Evolutionary conservation across 176 grass and related monocot genomes (phyloP).

Genomic region (Melocanna baccifera): DNA sequence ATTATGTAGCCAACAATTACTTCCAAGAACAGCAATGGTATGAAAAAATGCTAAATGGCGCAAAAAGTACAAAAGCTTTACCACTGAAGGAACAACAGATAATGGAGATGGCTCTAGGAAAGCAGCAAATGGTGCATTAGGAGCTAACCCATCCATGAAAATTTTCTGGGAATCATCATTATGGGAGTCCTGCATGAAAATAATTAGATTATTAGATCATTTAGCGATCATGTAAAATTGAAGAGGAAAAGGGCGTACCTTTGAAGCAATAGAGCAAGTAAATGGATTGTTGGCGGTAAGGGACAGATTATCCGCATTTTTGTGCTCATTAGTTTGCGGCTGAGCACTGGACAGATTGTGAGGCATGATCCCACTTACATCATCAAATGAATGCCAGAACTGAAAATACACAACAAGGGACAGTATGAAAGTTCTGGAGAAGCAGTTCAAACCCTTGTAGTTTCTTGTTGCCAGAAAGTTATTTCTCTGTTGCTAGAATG

Average conservation of each 20-base stretch:
- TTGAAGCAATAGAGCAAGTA: constrained; percentile 28
- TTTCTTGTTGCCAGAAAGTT: no score
- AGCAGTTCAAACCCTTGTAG: constrained; percentile 8
- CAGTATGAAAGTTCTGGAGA: neutral
- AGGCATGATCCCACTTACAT: constrained; percentile 30
- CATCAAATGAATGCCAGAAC: constrained; percentile 73
- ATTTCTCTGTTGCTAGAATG: no score
- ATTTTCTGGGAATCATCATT: constrained; percentile 34
- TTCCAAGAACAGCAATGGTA: neutral
- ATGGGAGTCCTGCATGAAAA: constrained; percentile 39
- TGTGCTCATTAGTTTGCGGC: constrained; percentile 26
- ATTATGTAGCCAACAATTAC: constrained; percentile 1
- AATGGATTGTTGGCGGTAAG: constrained; percentile 39
- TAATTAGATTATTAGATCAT: neutral
- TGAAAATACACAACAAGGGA: constrained; percentile 35
- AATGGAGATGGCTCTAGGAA: constrained; percentile 37
- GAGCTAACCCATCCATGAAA: constrained; percentile 31
- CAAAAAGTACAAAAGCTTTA: constrained; percentile 27
- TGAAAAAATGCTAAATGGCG: constrained; percentile 6
- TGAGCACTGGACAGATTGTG: constrained; percentile 1
- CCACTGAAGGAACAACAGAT: constrained; percentile 24
- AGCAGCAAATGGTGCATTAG: constrained; percentile 29
- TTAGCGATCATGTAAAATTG: constrained; percentile 7
- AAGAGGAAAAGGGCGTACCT: constrained; percentile 31
- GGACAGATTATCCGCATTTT: constrained; percentile 18